Evolutionary conservation across 2,329 filamentous ascomycete species (phyloP), one percentile per base, ranked within the genome.

Genomic region (Pestalotiopsis sp.): DNA sequence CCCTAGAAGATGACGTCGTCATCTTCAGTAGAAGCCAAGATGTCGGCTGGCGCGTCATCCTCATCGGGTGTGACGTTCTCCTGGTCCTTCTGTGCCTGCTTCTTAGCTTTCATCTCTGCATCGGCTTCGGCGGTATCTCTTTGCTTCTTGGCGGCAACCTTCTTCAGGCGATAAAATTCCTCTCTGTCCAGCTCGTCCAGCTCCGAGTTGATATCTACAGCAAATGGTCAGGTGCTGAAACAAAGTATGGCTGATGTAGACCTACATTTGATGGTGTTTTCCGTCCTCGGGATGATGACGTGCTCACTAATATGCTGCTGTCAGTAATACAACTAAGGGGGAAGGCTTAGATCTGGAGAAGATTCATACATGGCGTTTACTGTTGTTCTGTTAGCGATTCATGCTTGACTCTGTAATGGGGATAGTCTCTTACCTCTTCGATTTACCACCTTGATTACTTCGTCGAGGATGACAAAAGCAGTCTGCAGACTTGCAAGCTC

Each of bases 371-470:
- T 98, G 68, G 95, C 95, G 78, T 98, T 98, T 20, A 98, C 95
- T 93, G 69, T 60, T 71, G 20, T 25, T 5, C 13, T 13, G 64
- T 66, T 66, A 66, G 64, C 64, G n/a, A 17, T n/a, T 36, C 14
- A 52, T 58, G n/a, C 45, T n/a, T 52, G 14, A 11, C 45, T 23
- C 52, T 38, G 9, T 57, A 5, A 13, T 36, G 11, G 45, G 23
- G 27, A 14, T 12, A 62, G 41, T 17, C 36, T 78, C 85, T 79
- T 81, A 93, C 92, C 92, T 93, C 96, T 92, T 77, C 96, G 90
- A 81, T 99, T 99, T 67, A 99, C 96, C 31, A 98, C 94, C 85
- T 99, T 99, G 84, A 99, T 99, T 68, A 99, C 96, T 82, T 99
- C 96, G 79, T 99, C 96, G 70, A 99, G 82, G 73, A 98, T 98